These are phyloP conservation scores for Tolypocladium tropicale DNA, from an alignment of 2,329 filamentous ascomycete genomes.

Conservation along the genomic window DNA sequence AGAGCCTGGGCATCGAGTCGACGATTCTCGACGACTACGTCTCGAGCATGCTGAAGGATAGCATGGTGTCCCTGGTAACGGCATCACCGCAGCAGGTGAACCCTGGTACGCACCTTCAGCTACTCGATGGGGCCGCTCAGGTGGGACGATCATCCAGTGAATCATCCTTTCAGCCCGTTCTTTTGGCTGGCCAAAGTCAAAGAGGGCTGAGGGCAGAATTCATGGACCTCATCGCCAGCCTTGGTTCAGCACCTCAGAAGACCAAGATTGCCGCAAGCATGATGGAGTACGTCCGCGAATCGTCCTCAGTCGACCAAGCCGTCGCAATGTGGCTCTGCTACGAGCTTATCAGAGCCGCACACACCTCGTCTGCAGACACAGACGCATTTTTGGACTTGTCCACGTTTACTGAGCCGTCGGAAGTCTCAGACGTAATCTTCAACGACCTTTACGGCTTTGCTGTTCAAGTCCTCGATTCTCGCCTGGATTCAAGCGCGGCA, in stretches of 20 bases:
- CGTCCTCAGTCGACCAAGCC: conserved; percentile 47
- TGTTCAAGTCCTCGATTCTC: conserved; percentile 47
- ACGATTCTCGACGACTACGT: conserved; percentile 58
- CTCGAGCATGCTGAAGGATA: conserved; percentile 62
- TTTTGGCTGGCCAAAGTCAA: conserved; percentile 58
- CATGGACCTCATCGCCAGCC: conserved; percentile 41
- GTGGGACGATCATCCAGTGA: conserved; percentile 5
- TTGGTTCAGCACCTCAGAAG: conserved; percentile 48
- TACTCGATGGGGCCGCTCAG: conserved; percentile 14
- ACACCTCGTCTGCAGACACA: conserved; percentile 40
- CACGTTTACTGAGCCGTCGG: conserved; percentile 22
- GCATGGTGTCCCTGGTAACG: conserved; percentile 39
- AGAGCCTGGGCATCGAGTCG: conserved; percentile 52
- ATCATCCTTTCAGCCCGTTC: conserved; percentile 44
- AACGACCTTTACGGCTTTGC: conserved; percentile 63
- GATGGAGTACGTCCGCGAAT: conserved; percentile 50
- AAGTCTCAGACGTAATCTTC: conserved; percentile 36
- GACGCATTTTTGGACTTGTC: conserved; percentile 56
- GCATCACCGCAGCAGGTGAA: conserved; percentile 11
- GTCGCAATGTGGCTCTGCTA: conserved; percentile 75
- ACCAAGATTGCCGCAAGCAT: conserved; percentile 54
- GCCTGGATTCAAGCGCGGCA: conserved; percentile 33
- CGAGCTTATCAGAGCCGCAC: conserved; percentile 53
- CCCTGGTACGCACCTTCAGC: conserved; percentile 13
- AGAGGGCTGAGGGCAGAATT: conserved; percentile 49